Percentiles rank a stretch among this genome's conserved stretches.
phyloP scores from a whole-genome alignment of 768 basidiomycete genomes.

The Tylopilus subfusipes region DNA sequence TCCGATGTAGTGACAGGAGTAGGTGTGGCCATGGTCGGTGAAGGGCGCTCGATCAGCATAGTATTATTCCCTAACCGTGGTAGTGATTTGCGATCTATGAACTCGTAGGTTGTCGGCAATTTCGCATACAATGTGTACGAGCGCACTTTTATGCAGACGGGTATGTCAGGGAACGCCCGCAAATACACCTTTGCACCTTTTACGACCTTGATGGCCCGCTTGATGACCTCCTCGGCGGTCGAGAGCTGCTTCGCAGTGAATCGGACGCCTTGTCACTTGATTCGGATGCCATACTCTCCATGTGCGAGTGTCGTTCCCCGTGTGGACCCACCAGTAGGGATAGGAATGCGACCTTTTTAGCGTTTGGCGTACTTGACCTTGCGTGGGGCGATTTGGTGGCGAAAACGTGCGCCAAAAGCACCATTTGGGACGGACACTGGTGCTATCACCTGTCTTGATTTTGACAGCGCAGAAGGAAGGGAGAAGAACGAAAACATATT shows the following conservation, averaged over 20 bases:
- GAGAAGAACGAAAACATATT: slow-evolving; percentile 24
- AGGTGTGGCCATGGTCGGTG: too few species aligned
- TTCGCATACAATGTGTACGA: slow-evolving; percentile 37
- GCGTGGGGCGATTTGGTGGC: slow-evolving; percentile 74
- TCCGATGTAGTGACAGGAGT: too few species aligned
- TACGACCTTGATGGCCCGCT: slow-evolving; percentile 82
- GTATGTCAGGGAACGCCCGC: slow-evolving; percentile 94
- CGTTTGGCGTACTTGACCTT: slow-evolving; percentile 81
- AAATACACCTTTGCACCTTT: slow-evolving; percentile 86
- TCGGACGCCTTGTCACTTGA: slow-evolving; percentile 76
- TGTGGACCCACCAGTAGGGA: slow-evolving; percentile 85
- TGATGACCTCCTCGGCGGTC: slow-evolving; percentile 82
- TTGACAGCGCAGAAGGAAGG: slow-evolving; percentile 11
- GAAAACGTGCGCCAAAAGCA: slow-evolving; percentile 31
- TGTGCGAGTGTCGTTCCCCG: slow-evolving; percentile 91
- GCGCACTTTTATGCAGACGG: slow-evolving; percentile 91
- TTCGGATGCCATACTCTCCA: slow-evolving; percentile 90
- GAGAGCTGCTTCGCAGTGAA: slow-evolving; percentile 88
- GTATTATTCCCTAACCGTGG: slow-evolving; percentile 76
- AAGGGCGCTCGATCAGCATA: slow-evolving; percentile 56
- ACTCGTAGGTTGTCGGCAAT: slow-evolving; percentile 85
- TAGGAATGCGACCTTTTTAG: slow-evolving; percentile 85
- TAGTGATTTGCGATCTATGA: slow-evolving; percentile 64
- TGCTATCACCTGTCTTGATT: slow-evolving; percentile 8
- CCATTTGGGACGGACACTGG: slow-evolving; percentile 13